Conservation (phyloP, 306 rosid genomes). For the Pachyrhizus erosus region DNA sequence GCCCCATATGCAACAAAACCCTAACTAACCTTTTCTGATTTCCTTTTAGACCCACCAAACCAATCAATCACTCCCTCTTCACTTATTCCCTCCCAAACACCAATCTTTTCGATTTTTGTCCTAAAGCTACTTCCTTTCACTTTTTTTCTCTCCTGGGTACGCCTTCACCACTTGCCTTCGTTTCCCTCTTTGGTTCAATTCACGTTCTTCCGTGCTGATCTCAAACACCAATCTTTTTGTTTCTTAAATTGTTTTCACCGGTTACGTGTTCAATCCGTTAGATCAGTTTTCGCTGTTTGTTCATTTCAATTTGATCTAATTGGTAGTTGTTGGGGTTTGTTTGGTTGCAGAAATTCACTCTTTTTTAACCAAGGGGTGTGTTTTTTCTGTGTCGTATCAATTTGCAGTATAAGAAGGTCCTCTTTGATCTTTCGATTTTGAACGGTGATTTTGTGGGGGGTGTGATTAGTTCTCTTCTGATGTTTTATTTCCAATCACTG, state of each 20-base stretch:
- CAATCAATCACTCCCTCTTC: constrained; percentile 23
- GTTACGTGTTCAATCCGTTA: neutral
- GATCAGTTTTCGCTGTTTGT: constrained; percentile 31
- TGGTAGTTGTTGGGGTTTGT: neutral
- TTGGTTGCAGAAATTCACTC: constrained; percentile 18
- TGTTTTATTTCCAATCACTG: constrained; percentile 76
- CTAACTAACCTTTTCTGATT: constrained; percentile 45
- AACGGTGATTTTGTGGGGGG: constrained; percentile 44
- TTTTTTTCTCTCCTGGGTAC: constrained; percentile 30
- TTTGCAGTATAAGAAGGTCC: constrained; percentile 50
- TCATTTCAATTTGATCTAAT: constrained; percentile 22
- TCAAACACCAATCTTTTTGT: constrained; percentile 34
- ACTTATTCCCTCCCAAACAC: constrained; percentile 13
- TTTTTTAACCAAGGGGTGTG: neutral
- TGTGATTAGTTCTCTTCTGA: constrained; percentile 69
- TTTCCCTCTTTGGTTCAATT: constrained; percentile 21
- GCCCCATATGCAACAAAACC: constrained; percentile 50
- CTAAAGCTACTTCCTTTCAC: constrained; percentile 35
- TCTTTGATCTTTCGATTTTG: constrained; percentile 40
- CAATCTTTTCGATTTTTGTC: constrained; percentile 31
- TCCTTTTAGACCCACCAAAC: constrained; percentile 39
- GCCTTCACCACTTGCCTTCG: constrained; percentile 22
- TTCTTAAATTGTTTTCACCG: neutral
- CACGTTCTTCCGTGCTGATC: constrained; percentile 26
- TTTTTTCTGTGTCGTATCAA: neutral